phyloP scores from a whole-genome alignment of 106 monocot species.

The Narthecium ossifragum region DNA sequence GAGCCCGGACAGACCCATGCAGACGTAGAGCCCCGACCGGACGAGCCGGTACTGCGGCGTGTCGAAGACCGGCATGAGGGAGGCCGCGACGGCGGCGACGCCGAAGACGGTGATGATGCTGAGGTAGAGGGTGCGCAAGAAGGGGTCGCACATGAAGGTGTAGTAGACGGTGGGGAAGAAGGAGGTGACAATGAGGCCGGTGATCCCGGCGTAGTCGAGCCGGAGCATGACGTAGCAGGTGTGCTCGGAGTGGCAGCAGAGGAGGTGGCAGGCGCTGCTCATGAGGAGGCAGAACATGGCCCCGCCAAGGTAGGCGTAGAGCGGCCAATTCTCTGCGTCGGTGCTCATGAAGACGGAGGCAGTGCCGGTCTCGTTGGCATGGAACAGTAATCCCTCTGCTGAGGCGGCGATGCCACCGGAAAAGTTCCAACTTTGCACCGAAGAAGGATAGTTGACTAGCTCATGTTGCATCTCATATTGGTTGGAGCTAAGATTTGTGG shows the following conservation, averaged over 20 bases:
- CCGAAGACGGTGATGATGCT: conserved; percentile 61
- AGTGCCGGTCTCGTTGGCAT: background rate
- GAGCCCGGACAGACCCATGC: conserved; percentile 64
- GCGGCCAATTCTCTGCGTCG: conserved; percentile 32
- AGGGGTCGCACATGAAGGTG: conserved; percentile 62
- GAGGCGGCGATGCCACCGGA: background rate
- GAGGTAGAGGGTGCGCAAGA: conserved; percentile 56
- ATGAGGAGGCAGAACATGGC: conserved; percentile 80
- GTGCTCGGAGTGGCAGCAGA: conserved; percentile 69
- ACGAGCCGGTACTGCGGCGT: conserved; percentile 33
- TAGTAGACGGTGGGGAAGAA: conserved; percentile 80
- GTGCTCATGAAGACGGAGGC: background rate
- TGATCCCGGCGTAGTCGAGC: conserved; percentile 72
- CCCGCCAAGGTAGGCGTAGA: conserved; percentile 59
- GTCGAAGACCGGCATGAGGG: conserved; percentile 56
- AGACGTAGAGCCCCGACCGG: conserved; percentile 48
- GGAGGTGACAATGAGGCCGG: conserved; percentile 71
- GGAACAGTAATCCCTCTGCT: background rate
- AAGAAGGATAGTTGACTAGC: background rate
- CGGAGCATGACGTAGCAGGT: conserved; percentile 64
- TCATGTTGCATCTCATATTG: too few species aligned
- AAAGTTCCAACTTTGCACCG: background rate
- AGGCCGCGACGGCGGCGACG: conserved; percentile 35
- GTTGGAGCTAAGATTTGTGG: background rate
- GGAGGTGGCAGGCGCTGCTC: conserved; percentile 79